Conservation (phyloP, 257 asterid genomes). For the Hygrophila difformis region DNA sequence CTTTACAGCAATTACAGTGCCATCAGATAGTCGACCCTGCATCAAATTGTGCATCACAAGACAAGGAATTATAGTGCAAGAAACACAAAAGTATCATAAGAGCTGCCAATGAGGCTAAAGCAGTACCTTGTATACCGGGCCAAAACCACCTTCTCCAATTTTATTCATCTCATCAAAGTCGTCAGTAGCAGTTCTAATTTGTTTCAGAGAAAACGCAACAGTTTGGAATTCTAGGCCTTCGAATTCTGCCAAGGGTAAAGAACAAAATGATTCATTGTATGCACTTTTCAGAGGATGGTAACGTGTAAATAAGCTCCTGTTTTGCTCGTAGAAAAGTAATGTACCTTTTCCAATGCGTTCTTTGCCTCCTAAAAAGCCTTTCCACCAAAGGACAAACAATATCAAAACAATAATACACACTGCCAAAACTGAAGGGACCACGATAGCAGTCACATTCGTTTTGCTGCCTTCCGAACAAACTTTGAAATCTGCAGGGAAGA, state of each 20-base stretch:
- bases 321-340: neutral
- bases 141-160: constrained; percentile 97
- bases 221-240: constrained; percentile 47
- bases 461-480: constrained; percentile 53
- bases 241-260: constrained; percentile 24
- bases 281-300: too few species aligned
- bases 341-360: constrained; percentile 41
- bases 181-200: constrained; percentile 71
- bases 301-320: neutral
- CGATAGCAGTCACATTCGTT: constrained; percentile 35
- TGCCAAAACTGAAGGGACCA: constrained; percentile 40
- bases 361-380: constrained; percentile 33
- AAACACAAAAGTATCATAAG: too few species aligned
- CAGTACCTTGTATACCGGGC: constrained; percentile 84
- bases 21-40: constrained; percentile 67
- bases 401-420: constrained; percentile 22
- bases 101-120: too few species aligned
- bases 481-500: constrained; percentile 47
- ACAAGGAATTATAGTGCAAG: neutral
- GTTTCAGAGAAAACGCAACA: constrained; percentile 53
- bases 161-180: constrained; percentile 64
- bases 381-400: constrained; percentile 63
- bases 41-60: constrained; percentile 17
- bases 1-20: constrained; percentile 74
- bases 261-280: too few species aligned